Conservation (phyloP, 2,329 filamentous ascomycete genomes). For the Fusarium brevicatenulatum region DNA sequence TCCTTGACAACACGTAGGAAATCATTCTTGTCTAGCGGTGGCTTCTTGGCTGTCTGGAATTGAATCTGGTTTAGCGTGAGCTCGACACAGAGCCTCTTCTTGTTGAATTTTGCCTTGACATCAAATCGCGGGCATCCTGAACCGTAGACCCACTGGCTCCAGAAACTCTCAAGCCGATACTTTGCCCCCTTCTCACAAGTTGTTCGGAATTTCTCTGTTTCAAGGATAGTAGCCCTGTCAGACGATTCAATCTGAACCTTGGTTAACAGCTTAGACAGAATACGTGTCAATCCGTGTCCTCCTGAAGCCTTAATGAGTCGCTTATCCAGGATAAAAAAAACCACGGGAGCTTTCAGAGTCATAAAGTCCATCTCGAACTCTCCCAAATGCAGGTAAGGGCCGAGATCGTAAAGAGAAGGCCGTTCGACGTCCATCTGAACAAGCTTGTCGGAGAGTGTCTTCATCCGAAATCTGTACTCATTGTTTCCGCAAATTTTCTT, state of each 20-base stretch:
- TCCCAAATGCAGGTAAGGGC: constrained; percentile 80
- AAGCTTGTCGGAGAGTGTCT: constrained; percentile 82
- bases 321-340: constrained; percentile 93
- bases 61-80: constrained; percentile 86
- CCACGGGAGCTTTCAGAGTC: constrained; percentile 86
- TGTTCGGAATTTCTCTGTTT: constrained; percentile 79
- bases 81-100: constrained; percentile 95
- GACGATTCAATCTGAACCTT: constrained; percentile 77
- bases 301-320: constrained; percentile 85
- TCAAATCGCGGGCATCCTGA: constrained; percentile 90
- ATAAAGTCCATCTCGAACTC: constrained; percentile 91
- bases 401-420: constrained; percentile 84
- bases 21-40: constrained; percentile 71
- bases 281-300: constrained; percentile 84
- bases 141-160: constrained; percentile 90
- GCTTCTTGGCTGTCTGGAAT: constrained; percentile 55
- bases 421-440: constrained; percentile 84
- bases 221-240: constrained; percentile 76
- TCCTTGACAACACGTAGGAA: constrained; percentile 91
- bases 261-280: constrained; percentile 86
- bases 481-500: constrained; percentile 92
- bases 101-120: constrained; percentile 92
- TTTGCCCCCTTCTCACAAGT: constrained; percentile 90
- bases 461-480: constrained; percentile 91
- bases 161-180: constrained; percentile 88